These are phyloP conservation scores for Populus nigra DNA, from an alignment of 345 rosid species.

Conservation along the genomic window DNA sequence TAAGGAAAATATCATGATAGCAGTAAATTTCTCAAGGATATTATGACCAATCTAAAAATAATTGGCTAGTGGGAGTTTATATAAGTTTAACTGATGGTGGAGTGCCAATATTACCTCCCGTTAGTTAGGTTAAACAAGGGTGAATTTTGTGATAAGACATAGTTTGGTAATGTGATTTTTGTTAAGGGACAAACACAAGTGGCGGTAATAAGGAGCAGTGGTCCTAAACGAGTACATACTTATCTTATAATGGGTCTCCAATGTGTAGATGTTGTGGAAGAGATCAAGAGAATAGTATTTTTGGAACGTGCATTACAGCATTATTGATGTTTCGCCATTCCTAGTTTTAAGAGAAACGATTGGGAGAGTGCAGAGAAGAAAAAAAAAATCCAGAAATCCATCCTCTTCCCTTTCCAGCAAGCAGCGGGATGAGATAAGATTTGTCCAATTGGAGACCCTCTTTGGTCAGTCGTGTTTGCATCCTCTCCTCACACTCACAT, in stretches of 20 bases:
- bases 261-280: background rate
- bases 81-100: too few species aligned
- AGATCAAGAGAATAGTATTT: constrained; percentile 14
- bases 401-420: constrained; percentile 30
- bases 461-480: constrained; percentile 33
- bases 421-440: constrained; percentile 34
- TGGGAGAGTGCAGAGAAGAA: background rate
- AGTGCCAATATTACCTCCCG: too few species aligned
- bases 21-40: too few species aligned
- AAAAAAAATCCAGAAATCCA: constrained; percentile 1
- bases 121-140: background rate
- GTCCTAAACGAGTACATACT: background rate
- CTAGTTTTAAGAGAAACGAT: constrained; percentile 17
- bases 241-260: background rate
- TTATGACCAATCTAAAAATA: too few species aligned
- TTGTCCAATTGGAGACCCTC: constrained; percentile 18
- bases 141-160: background rate
- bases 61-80: too few species aligned
- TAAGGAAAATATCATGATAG: too few species aligned
- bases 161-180: background rate
- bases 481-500: constrained; percentile 35
- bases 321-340: constrained; percentile 45
- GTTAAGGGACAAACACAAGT: background rate
- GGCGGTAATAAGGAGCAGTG: background rate
- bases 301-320: constrained; percentile 47